A percentile compares a stretch with the other conserved stretches of the same genome.
Conservation (phyloP, 2,329 filamentous ascomycete species). For the Ciborinia camelliae region DNA sequence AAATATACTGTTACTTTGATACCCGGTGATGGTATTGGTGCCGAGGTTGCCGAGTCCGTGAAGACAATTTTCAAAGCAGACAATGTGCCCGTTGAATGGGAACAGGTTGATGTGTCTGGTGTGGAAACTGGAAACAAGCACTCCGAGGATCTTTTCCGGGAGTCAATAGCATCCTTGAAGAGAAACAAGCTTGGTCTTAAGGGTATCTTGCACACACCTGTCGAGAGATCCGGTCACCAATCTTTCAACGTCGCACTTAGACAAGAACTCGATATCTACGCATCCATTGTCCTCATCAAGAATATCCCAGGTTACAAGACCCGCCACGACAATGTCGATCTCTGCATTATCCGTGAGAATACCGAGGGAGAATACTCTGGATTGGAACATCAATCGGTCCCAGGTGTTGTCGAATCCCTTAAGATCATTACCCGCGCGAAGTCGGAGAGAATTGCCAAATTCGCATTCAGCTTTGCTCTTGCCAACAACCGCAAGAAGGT, state of each 20-base stretch:
- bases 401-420: constrained; percentile 95
- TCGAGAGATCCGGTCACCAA: constrained; percentile 95
- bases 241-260: constrained; percentile 99
- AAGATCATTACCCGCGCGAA: constrained; percentile 99
- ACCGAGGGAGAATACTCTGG: constrained; percentile 99
- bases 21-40: constrained; percentile 97
- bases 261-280: constrained; percentile 99
- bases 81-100: constrained; percentile 98
- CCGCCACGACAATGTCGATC: constrained; percentile 93
- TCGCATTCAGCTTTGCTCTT: constrained; percentile 95
- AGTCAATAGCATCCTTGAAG: constrained; percentile 91
- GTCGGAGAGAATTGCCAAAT: constrained; percentile 98
- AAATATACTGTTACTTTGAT: constrained; percentile 99
- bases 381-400: constrained; percentile 96
- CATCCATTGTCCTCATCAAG: constrained; percentile 96
- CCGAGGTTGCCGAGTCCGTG: constrained; percentile 95
- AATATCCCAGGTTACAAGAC: constrained; percentile 99
- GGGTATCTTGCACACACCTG: constrained; percentile 96
- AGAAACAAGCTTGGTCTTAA: constrained; percentile 99
- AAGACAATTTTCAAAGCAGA: constrained; percentile 99
- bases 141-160: constrained; percentile 91
- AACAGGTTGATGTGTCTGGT: constrained; percentile 94
- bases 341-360: constrained; percentile 99
- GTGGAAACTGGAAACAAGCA: constrained; percentile 78
- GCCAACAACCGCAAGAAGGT: constrained; percentile 99